Base-by-base conservation (phyloP, 768 basidiomycete species). In the Nidularia sp. region DNA sequence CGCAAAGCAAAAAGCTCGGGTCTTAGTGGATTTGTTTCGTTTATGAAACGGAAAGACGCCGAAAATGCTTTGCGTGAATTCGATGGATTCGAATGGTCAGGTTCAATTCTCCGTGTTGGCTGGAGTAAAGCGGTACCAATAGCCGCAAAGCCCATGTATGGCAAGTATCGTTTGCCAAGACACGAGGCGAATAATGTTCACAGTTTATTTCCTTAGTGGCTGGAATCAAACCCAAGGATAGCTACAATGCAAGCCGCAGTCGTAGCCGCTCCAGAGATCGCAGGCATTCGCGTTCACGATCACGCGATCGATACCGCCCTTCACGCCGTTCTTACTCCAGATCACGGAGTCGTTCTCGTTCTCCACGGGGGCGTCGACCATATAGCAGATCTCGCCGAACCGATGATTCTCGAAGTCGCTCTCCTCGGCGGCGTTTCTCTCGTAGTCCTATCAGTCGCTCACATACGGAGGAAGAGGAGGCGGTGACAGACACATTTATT, bases 101-200 rank as follows among this genome's bases (percentile, higher is more conserved):
- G 95, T 5, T 90, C 80, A 36, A 66, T 91, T 18, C 71, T 99
- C 3, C 78, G 92, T 10, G 92, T 95, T 4, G 93, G 93, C 10
- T 99, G 96, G 95, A 96, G 96, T 64, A 98, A 98, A 70, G 91
- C 95, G 1, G 90, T 98, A 5, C 89, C 93, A 12, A 73, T 97
- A 44, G 92, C 88, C 32, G 71, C 79, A 1, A 88, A 85, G 65
- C 77, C 86, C 55, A 77, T 85, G 75, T 98, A 91, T 72, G 84
- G 96, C 97, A 54, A 60, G 78, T 53, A 12, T 29, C 25, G 25
- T 29, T 29, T 29, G 25, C 4, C 25, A 29, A 4, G 25, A 29
- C 25, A 2, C 2, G 25, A 29, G 25, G 25, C 25, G 25, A 4
- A 29, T 29, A 29, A 29, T 29, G 25, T 29, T 29, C 25, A 29